Evolutionary conservation across 768 basidiomycete species (phyloP).

Genomic region (Cystoderma amianthinum): DNA sequence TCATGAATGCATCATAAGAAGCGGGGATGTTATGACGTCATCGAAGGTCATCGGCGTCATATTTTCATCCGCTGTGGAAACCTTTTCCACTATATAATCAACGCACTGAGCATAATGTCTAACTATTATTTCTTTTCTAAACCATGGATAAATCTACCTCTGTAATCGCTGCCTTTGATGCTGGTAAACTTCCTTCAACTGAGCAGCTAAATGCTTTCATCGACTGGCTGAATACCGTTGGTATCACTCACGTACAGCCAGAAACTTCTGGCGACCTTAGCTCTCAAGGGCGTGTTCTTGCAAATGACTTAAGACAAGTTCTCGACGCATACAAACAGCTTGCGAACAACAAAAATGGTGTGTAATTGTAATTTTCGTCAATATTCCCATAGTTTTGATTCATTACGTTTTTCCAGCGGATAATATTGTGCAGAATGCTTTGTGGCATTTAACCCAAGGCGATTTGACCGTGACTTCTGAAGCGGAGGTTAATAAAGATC

Average conservation of each 20-base stretch:
- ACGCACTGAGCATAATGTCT: background rate
- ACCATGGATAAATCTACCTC: slow-evolving; percentile 60
- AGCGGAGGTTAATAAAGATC: slow-evolving; percentile 28
- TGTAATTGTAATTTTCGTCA: slow-evolving; percentile 2
- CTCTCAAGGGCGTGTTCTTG: slow-evolving; percentile 45
- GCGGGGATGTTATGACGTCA: background rate
- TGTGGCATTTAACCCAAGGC: slow-evolving; percentile 58
- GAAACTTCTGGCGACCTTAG: slow-evolving; percentile 36
- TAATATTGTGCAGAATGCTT: slow-evolving; percentile 54
- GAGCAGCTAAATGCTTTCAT: slow-evolving; percentile 46
- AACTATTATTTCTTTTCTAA: background rate
- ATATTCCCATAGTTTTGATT: background rate
- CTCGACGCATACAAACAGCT: slow-evolving; percentile 54
- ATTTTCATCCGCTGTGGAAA: background rate
- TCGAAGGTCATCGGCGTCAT: background rate
- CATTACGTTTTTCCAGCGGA: slow-evolving; percentile 35
- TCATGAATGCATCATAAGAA: no score
- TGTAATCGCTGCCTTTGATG: slow-evolving; percentile 59
- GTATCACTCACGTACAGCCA: slow-evolving; percentile 39
- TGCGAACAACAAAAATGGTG: slow-evolving; percentile 52
- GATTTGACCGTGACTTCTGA: slow-evolving; percentile 36
- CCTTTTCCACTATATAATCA: background rate
- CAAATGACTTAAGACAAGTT: slow-evolving; percentile 40
- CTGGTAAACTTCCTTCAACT: slow-evolving; percentile 64
- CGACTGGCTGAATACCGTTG: slow-evolving; percentile 46